Evolutionary conservation across 495 filamentous ascomycete genomes (phyloP), one percentile per base, ranked within the genome.

Genomic region (Penicillium coprophilum): DNA sequence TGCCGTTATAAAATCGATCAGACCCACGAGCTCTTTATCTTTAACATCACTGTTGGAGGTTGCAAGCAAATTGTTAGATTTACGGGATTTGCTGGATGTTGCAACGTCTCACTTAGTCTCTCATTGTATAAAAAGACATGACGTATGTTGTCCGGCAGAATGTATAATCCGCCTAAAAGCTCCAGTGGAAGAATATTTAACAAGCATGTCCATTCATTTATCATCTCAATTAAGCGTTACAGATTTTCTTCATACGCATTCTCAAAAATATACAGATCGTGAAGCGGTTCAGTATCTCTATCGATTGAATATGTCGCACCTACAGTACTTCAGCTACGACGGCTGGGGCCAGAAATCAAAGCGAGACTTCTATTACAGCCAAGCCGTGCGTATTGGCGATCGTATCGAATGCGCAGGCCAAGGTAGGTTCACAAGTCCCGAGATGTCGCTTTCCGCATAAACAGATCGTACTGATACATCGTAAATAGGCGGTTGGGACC

Each of bases 321-420:
- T 79, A 2, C 55, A 65, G 49, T 82, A 74, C 59, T 76, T 65
- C 62, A 65, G 56, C 40, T 81, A 80, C 63, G 53, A 71, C 1
- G 75, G 74, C 34, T 52, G 71, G 1, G 80, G 82, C 13, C 61
- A 76, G 39, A 55, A 44, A 21, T 66, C 69, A 17, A 57, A 61
- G 8, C 47, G 78, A 48, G 58, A 64, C 2, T 70, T 74, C 63
- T 48, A 60, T 30, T 85, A 83, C 64, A 79, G 68, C 64, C 81
- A 84, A 62, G 79, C 81, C 10, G 77, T 81, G 7, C 72, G 81
- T 9, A 66, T 84, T 19, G 81, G 75, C 15, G 72, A 84, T 53
- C 65, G 68, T 0, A 83, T 85, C 36, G 75, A 81, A 62, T 73
- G 71, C 43, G 58, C 81, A 4, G 82, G 82, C 13, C 82, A 85